These are phyloP conservation scores for Hymenotorrendiella dingleyae DNA, from an alignment of 2,329 filamentous ascomycete species.

Conservation along the genomic window DNA sequence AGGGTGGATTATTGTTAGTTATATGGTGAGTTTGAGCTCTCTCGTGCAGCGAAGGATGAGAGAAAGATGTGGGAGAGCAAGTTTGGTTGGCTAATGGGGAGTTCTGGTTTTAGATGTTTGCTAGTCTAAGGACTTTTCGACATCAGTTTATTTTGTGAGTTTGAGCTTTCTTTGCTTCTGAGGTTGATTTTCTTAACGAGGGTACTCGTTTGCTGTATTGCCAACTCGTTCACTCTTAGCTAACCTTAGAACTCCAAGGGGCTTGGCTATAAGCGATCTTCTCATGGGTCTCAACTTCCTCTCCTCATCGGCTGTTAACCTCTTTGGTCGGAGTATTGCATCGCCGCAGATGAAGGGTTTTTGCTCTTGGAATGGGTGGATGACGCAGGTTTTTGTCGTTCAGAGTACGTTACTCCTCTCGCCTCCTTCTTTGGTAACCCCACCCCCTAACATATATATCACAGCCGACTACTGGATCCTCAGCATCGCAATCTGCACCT, in stretches of 20 bases:
- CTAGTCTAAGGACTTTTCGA: constrained; percentile 33
- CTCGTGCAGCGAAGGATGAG: too few relatives aligned
- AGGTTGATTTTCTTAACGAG: too few relatives aligned
- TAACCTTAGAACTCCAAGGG: constrained; percentile 11
- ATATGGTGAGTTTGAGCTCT: constrained; percentile 22
- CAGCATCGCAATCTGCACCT: constrained; percentile 37
- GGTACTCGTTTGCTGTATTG: too few relatives aligned
- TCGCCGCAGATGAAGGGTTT: constrained; percentile 27
- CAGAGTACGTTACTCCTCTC: constrained; percentile 29
- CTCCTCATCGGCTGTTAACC: constrained; percentile 32
- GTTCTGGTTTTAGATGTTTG: constrained; percentile 30
- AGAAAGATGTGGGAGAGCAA: too few relatives aligned
- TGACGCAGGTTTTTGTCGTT: constrained; percentile 38
- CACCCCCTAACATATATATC: too few relatives aligned
- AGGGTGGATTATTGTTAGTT: constrained; percentile 35
- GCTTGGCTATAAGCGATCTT: constrained; percentile 36
- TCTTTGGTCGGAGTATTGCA: constrained; percentile 30
- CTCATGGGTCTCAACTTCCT: constrained; percentile 38
- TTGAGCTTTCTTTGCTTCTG: background rate
- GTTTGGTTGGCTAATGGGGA: background rate
- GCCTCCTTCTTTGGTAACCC: background rate
- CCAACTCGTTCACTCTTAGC: too few relatives aligned
- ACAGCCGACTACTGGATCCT: constrained; percentile 40
- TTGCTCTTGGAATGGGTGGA: constrained; percentile 38
- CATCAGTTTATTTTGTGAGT: constrained; percentile 35